Evolutionary conservation across 768 basidiomycete species (phyloP), one percentile per base, ranked within the genome.

Genomic region (Termitomyces sp.): DNA sequence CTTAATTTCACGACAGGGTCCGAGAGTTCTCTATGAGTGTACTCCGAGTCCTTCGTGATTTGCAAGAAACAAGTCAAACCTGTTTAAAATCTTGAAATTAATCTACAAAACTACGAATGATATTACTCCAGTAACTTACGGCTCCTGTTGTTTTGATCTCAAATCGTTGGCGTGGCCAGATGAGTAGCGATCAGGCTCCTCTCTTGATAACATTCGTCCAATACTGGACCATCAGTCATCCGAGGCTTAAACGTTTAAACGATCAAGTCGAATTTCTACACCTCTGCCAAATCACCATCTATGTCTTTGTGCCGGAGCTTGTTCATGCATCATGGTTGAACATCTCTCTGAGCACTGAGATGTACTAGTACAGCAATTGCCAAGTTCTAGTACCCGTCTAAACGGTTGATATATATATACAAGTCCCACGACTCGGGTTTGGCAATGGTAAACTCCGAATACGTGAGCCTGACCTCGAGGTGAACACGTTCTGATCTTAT

Each of bases 401-500:
- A 35, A 22, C 42, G 12, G 16, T 42, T 13, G 12, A 20, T 40
- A 40, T 18, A 38, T 55, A 40, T 32, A n/a, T 28, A 39, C 24
- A 35, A 60, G 35, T 68, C 66, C 59, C 67, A 69, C 68, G 68
- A 33, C 63, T 50, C 64, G 59, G 48, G 53, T 57, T 28, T 28
- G n/a, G n/a, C 28, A 28, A 64, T 66, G 64, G 66, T 51, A n/a
- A 51, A 61, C 51, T 62, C 62, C 62, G 67, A 65, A 50, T 39
- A 32, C 51, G 40, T 48, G 18, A 39, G 39, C 54, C 62, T 53
- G 42, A 75, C 78, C 79, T 77, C 72, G 77, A 77, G 80, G 79
- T 68, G 63, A 65, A 71, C 80, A 81, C 80, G 80, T 78, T 81
- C 72, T 77, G 78, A 79, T 80, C 75, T 76, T 74, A 72, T 75